These are phyloP conservation scores for Fusarium sp. DNA, from an alignment of 2,329 filamentous ascomycete species.

Conservation along the genomic window DNA sequence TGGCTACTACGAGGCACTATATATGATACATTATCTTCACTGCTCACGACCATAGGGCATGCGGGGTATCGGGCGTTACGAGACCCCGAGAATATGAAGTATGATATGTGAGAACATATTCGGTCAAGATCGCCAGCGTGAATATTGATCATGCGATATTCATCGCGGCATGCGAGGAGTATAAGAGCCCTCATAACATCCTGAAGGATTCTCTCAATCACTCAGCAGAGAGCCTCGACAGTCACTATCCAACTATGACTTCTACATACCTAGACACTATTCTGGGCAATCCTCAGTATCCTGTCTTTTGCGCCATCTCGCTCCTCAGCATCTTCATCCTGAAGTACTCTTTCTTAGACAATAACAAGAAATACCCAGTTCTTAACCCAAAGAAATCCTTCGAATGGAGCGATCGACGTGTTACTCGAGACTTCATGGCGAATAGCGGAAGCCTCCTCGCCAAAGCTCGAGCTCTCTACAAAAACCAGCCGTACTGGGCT, in stretches of 20 bases:
- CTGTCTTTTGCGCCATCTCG: conserved; percentile 4
- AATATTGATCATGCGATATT: neutral
- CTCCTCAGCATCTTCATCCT: neutral
- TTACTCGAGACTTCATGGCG: conserved; percentile 1
- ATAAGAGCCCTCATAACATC: neutral
- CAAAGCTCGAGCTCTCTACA: neutral
- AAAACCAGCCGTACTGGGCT: neutral
- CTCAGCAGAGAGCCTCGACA: neutral
- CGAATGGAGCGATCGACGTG: neutral
- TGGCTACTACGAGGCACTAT: neutral
- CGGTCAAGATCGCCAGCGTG: neutral
- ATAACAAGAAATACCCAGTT: neutral
- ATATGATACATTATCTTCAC: no score
- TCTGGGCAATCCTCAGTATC: conserved; percentile 9
- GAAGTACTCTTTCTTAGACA: neutral
- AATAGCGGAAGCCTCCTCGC: neutral
- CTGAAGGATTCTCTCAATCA: neutral
- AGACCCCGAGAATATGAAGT: neutral
- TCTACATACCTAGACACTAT: neutral
- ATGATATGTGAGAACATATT: neutral
- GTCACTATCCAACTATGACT: neutral
- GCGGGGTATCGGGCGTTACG: neutral
- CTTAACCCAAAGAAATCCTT: conserved; percentile 9
- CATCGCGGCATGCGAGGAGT: neutral
- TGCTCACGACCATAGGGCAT: neutral